Base-by-base conservation (phyloP, 352 stramenopile genomes). In the Phytophthora macrochlamydospora region DNA sequence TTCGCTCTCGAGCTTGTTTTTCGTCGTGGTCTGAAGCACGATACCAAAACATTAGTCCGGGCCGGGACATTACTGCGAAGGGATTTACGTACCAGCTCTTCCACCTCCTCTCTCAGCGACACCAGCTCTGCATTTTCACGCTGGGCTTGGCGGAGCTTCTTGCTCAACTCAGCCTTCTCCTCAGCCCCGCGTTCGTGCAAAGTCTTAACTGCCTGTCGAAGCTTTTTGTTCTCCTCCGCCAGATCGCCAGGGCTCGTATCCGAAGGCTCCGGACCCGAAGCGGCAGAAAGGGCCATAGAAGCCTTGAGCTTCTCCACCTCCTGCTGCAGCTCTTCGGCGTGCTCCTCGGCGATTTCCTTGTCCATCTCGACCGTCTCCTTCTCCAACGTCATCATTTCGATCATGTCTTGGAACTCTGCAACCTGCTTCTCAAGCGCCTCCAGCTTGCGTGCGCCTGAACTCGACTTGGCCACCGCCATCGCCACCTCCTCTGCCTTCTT, bases 281-380 rank as follows among this genome's bases (percentile, higher is more conserved):
- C 64, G 0, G 70, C 76, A 2, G 66, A 75, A 14, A 93, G 58
- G 11, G 83, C 81, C 51, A 91, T 64, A 0, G 85, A 71, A 24
- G 83, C 71, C 51, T 91, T 94, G 4, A 95, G 62, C 50, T 89
- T 87, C 50, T 95, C 87, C 2, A 95, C 67, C 60, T 95, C 80
- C 4, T 83, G 75, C 38, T 85, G 66, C 7, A 90, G 63, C 44
- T 95, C 87, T 30, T 94, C 86, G 0, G 90, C 82, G 24, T 83
- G 75, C 51, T 97, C 89, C 56, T 97, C 86, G 0, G 89, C 87
- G 57, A 95, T 95, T 57, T 95, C 89, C 52, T 94, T 93, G 52
- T 97, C 87, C 86, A 94, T 93, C 46, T 93, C 87, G 18, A 95
- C 58, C 4, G 89, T 94, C 46, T 97, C 89, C 60, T 95, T 95